These are phyloP conservation scores for Hirsutella rhossiliensis DNA, from an alignment of 2,329 filamentous ascomycete genomes.

Conservation along the genomic window DNA sequence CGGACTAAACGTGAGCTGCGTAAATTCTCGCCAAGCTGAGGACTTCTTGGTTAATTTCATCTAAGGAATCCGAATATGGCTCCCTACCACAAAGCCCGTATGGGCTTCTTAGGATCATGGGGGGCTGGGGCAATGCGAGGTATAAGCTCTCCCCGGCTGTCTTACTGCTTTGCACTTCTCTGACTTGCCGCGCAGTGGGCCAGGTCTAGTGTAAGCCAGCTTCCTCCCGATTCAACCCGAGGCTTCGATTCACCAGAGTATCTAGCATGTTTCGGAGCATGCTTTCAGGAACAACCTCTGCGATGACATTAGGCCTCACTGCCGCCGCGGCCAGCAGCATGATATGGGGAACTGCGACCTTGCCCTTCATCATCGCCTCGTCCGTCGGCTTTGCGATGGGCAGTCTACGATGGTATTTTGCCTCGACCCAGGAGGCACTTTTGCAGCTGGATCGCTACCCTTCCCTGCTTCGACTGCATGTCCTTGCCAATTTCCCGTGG, in stretches of 20 bases:
- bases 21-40: no score
- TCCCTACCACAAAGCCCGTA: conserved; percentile 2
- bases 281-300: conserved; percentile 9
- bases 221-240: neutral
- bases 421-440: conserved; percentile 7
- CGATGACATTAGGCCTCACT: conserved; percentile 7
- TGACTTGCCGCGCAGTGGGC: neutral
- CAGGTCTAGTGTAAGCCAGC: conserved; percentile 5
- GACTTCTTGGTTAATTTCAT: no score
- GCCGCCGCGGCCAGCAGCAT: conserved; percentile 6
- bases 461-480: conserved; percentile 9
- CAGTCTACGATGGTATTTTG: conserved; percentile 8
- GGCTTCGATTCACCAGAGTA: neutral
- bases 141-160: neutral
- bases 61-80: conserved; percentile 2
- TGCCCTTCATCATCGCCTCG: conserved; percentile 10
- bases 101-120: conserved; percentile 6
- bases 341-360: conserved; percentile 10
- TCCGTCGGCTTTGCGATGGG: conserved; percentile 10
- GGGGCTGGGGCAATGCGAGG: conserved; percentile 10
- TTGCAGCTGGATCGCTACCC: conserved; percentile 10
- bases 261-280: conserved; percentile 12
- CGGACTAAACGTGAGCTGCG: no score
- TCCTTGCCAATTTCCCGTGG: conserved; percentile 12
- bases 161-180: neutral